Evolutionary conservation across 108 stramenopile genomes (phyloP).

Genomic region (Conticribra guillardii): DNA sequence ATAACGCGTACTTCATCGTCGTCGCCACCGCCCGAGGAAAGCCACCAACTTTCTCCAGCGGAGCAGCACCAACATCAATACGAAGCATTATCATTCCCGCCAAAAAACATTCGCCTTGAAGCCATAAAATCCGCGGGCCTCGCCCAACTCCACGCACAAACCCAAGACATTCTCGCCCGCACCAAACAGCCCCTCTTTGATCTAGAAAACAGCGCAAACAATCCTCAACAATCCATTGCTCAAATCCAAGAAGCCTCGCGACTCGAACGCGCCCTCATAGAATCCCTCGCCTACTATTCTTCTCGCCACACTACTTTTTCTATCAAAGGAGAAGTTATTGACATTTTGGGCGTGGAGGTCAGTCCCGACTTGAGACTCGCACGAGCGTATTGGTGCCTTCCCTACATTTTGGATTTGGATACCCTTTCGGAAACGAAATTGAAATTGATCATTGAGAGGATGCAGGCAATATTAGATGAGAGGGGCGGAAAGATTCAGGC

Average conservation of each 20-base stretch:
- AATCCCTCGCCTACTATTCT: conserved; percentile 34
- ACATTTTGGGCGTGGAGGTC: conserved; percentile 46
- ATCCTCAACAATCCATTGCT: conserved; percentile 16
- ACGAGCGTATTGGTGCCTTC: conserved; percentile 42
- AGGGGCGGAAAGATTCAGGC: conserved; percentile 42
- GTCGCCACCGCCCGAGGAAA: too few species aligned
- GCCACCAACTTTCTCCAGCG: too few species aligned
- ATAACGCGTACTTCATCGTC: too few species aligned
- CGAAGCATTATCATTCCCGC: neutral
- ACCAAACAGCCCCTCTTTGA: conserved; percentile 28
- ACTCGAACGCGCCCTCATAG: conserved; percentile 25
- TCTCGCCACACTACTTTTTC: conserved; percentile 34
- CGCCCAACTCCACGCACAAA: conserved; percentile 38
- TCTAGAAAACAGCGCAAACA: conserved; percentile 10
- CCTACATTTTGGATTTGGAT: conserved; percentile 30
- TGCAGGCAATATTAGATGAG: conserved; percentile 37
- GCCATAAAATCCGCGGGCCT: conserved; percentile 45
- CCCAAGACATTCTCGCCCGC: conserved; percentile 42
- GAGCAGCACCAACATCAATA: neutral
- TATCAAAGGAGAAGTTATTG: conserved; percentile 28
- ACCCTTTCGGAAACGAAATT: conserved; percentile 20
- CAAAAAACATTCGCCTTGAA: conserved; percentile 28
- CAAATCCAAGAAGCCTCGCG: conserved; percentile 39
- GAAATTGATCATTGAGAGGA: conserved; percentile 18
- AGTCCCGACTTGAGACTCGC: conserved; percentile 41